Conservation (phyloP, 495 filamentous ascomycete species). For the Cryomyces antarcticus region DNA sequence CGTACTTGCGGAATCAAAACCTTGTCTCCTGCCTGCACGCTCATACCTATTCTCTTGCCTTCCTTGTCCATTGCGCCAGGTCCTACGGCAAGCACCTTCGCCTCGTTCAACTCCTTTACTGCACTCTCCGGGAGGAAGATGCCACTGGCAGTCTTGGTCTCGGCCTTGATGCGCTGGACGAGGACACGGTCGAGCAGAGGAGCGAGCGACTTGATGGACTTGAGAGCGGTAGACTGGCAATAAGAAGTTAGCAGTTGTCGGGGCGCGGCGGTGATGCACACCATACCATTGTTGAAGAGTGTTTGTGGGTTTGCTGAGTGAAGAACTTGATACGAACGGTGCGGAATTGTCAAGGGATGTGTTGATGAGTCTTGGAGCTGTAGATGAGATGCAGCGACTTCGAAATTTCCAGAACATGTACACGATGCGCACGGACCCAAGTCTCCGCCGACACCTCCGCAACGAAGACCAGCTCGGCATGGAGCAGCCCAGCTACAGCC, state of each 20-base stretch:
- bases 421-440: too few species aligned
- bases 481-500: too few species aligned
- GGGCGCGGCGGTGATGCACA: not conserved
- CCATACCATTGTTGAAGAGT: not conserved
- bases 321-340: too few species aligned
- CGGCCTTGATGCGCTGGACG: constrained; percentile 93
- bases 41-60: constrained; percentile 64
- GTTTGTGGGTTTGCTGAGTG: too few species aligned
- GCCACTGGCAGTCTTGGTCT: constrained; percentile 83
- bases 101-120: constrained; percentile 97
- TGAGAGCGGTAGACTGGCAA: constrained; percentile 37
- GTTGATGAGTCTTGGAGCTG: too few species aligned
- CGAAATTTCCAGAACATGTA: too few species aligned
- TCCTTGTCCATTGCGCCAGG: constrained; percentile 73
- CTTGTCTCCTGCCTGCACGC: constrained; percentile 67
- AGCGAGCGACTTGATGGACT: constrained; percentile 84
- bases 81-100: constrained; percentile 83
- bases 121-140: constrained; percentile 94
- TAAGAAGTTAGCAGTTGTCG: not conserved
- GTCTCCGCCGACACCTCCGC: too few species aligned
- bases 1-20: constrained; percentile 93
- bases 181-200: constrained; percentile 97
- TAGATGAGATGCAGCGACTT: too few species aligned
- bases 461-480: too few species aligned
- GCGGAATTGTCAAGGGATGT: too few species aligned